Conservation (phyloP, 495 filamentous ascomycete genomes). For the Cercophora samala region DNA sequence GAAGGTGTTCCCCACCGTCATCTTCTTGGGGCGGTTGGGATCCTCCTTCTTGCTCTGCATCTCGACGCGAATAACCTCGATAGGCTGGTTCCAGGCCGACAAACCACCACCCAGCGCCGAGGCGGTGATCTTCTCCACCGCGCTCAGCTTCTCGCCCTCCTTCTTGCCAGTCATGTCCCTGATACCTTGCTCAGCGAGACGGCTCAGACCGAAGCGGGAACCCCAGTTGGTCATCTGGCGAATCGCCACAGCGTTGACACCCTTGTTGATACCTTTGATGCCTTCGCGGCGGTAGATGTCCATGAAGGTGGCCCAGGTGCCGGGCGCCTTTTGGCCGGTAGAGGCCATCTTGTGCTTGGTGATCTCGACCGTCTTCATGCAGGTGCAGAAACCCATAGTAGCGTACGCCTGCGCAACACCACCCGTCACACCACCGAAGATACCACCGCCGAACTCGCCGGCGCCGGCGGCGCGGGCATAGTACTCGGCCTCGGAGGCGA, state of each 20-base stretch:
- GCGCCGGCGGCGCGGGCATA: constrained; percentile 78
- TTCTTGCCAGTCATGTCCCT: constrained; percentile 77
- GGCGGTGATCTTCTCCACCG: constrained; percentile 84
- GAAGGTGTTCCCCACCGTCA: constrained; percentile 91
- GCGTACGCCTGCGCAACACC: constrained; percentile 98
- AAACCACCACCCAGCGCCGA: constrained; percentile 87
- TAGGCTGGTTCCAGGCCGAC: constrained; percentile 98
- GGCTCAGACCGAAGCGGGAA: constrained; percentile 86
- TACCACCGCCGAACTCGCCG: constrained; percentile 80
- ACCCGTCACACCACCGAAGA: constrained; percentile 86
- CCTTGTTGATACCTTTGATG: constrained; percentile 93
- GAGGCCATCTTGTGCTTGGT: constrained; percentile 94
- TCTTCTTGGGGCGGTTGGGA: constrained; percentile 95
- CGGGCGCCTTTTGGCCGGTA: constrained; percentile 72
- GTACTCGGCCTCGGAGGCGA: constrained; percentile 97
- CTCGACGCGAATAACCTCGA: constrained; percentile 98
- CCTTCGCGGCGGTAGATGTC: constrained; percentile 94
- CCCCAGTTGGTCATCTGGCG: constrained; percentile 99
- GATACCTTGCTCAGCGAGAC: constrained; percentile 87
- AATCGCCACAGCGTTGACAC: constrained; percentile 97
- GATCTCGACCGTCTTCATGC: constrained; percentile 99
- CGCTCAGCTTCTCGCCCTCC: constrained; percentile 68
- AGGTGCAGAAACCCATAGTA: constrained; percentile 99
- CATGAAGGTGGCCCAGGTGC: constrained; percentile 93
- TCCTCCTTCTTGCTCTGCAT: constrained; percentile 99